Percentiles rank a stretch among this genome's conserved stretches.
These are phyloP conservation scores for Trichosporon faecale DNA, from an alignment of 1,284 basidiomycete genomes.

Conservation along the genomic window DNA sequence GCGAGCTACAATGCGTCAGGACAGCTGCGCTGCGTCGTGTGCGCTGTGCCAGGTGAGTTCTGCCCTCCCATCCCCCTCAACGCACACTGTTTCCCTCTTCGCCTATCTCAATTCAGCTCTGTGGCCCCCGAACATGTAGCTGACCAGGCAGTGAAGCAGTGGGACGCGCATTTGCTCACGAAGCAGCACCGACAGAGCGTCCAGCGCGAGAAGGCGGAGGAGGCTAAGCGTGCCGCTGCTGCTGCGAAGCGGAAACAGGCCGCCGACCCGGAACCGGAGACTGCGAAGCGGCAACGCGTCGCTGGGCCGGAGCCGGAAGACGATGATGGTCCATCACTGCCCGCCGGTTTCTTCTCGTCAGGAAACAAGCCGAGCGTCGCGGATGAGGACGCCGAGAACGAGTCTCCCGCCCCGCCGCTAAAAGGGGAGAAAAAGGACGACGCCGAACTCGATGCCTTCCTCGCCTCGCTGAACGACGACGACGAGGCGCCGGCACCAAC, in stretches of 20 bases:
- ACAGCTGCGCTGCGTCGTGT: constrained; percentile 47
- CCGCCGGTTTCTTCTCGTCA: constrained; percentile 44
- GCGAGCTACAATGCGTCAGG: constrained; percentile 44
- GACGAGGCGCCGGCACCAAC: constrained; percentile 16
- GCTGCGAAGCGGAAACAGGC: constrained; percentile 29
- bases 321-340: constrained; percentile 24
- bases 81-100: background rate
- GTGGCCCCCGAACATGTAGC: background rate
- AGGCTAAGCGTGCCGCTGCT: constrained; percentile 28
- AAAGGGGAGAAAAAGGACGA: constrained; percentile 29
- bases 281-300: constrained; percentile 9
- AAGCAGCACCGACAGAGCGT: constrained; percentile 51
- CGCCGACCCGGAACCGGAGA: constrained; percentile 23
- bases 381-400: background rate
- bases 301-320: background rate
- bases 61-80: background rate
- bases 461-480: constrained; percentile 44
- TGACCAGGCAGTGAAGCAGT: constrained; percentile 45
- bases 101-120: background rate
- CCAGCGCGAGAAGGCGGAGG: constrained; percentile 41
- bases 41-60: constrained; percentile 48
- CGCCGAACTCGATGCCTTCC: constrained; percentile 50
- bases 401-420: constrained; percentile 16
- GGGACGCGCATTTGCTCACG: constrained; percentile 51
- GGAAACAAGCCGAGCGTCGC: constrained; percentile 24